Conservation (phyloP, 2,329 filamentous ascomycete genomes). For the Colletotrichum tamarilloi region DNA sequence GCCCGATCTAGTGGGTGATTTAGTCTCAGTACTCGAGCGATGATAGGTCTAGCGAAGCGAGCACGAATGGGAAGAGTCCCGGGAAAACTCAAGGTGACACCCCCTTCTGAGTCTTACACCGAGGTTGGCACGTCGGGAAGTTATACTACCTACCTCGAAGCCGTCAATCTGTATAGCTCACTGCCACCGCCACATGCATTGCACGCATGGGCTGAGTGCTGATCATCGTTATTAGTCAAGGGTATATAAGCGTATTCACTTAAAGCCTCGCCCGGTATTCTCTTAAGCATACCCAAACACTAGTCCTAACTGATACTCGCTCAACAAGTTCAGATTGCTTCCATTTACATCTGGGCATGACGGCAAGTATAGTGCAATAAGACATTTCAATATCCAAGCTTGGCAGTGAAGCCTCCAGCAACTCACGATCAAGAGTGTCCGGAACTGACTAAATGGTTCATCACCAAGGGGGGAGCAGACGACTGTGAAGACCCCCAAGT, state of each 20-base stretch:
- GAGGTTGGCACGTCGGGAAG: background rate
- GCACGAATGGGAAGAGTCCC: conserved; percentile 22
- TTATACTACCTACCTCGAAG: background rate
- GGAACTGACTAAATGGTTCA: background rate
- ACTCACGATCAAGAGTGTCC: background rate
- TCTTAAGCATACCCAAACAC: background rate
- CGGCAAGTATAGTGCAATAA: background rate
- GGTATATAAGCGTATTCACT: background rate
- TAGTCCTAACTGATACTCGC: background rate
- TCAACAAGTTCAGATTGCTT: background rate
- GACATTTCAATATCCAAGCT: background rate
- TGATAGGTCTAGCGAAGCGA: conserved; percentile 27
- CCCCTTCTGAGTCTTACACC: background rate
- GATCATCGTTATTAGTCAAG: background rate
- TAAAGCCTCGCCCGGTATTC: background rate
- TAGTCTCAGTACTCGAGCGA: conserved; percentile 8
- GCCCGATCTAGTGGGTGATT: background rate
- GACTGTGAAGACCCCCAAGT: background rate
- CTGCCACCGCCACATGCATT: conserved; percentile 32
- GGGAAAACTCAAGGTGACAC: background rate
- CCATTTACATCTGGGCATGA: background rate
- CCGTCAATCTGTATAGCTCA: background rate
- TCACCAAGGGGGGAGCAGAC: background rate
- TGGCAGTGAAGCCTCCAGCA: background rate
- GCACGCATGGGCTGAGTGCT: background rate